phyloP scores from a whole-genome alignment of 257 asterid species.

The Solanum infundibuliforme region DNA sequence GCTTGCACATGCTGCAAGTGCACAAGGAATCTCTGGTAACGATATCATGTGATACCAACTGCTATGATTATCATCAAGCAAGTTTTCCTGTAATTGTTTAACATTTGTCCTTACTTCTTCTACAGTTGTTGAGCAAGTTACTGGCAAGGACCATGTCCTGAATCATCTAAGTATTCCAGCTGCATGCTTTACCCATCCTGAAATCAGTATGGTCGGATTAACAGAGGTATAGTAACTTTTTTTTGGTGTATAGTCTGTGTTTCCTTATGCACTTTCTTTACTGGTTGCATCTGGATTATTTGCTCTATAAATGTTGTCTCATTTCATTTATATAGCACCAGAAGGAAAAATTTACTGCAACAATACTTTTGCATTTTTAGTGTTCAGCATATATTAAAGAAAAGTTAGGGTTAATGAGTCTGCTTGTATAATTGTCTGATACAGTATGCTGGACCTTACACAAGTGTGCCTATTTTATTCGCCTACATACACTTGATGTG shows the following conservation, averaged over 20 bases:
- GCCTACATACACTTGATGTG: neutral
- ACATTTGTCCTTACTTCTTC: constrained; percentile 13
- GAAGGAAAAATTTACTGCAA: neutral
- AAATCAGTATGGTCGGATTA: constrained; percentile 96
- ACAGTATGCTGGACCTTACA: neutral
- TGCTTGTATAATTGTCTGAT: neutral
- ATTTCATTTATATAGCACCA: neutral
- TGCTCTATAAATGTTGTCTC: neutral
- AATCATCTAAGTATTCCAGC: constrained; percentile 95
- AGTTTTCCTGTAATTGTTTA: neutral
- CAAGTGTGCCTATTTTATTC: neutral
- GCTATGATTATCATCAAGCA: constrained; percentile 1
- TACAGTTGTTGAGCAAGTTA: constrained; percentile 85
- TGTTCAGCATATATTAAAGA: neutral
- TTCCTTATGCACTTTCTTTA: constrained; percentile 1
- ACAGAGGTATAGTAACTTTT: constrained; percentile 55
- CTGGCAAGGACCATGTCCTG: constrained; percentile 84
- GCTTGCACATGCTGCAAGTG: constrained; percentile 99
- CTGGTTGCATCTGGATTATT: neutral
- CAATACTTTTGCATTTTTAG: neutral
- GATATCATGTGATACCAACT: constrained; percentile 3
- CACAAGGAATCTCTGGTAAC: constrained; percentile 88
- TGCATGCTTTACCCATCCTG: constrained; percentile 99
- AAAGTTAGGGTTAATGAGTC: neutral
- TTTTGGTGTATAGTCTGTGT: neutral